Base-by-base conservation (phyloP, 331 rosid species). In the Malus hybrid region DNA sequence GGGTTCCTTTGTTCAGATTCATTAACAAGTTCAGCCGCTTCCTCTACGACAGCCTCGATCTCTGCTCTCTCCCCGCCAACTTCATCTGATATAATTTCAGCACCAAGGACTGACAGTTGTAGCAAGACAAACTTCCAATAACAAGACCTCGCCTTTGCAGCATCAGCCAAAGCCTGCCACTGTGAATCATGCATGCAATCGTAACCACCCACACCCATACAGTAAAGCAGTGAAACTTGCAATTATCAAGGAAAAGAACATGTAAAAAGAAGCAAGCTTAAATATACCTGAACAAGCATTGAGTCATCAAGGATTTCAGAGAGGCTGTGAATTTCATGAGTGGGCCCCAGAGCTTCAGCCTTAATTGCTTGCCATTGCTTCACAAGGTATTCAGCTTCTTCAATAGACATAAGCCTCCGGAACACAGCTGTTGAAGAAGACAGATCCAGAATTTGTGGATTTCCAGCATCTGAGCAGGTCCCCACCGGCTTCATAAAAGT, bases 291-390 rank as follows among this genome's bases (percentile, higher is more conserved):
- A 80, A 79, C 84, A 87, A 92, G 98, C 99, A 95, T 95, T 11
- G 97, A 79, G 77, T 90, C 96, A 12, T 87, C 99, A 70, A 95
- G 99, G 83, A 95, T 88, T 67, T 89, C 85, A 76, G 80, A 65
- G 65, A 95, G 96, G 76, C 69, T 80, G 78, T 83, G 72, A 72
- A 84, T 86, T 85, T 86, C 83, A 86, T 95, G 90, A 77, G 81
- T 80, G 75, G 99, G 93, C 44, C 99, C 97, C 89, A 95, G 79
- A 88, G 97, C 99, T 83, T 92, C 90, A 65, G 93, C 93, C 84
- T 95, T 95, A 71, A 88, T 75, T 64, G 80, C 79, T 88, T 95
- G 99, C 99, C 99, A 95, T 78, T 88, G 90, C 86, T 87, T 89
- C 59, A 95, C 91, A 73, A 95, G 96, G 71, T 82, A 81, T 87